Percentiles rank a stretch among this genome's conserved stretches.
Evolutionary conservation across 169 alveolate species (phyloP).

Genomic region (Plasmodium knowlesi): DNA sequence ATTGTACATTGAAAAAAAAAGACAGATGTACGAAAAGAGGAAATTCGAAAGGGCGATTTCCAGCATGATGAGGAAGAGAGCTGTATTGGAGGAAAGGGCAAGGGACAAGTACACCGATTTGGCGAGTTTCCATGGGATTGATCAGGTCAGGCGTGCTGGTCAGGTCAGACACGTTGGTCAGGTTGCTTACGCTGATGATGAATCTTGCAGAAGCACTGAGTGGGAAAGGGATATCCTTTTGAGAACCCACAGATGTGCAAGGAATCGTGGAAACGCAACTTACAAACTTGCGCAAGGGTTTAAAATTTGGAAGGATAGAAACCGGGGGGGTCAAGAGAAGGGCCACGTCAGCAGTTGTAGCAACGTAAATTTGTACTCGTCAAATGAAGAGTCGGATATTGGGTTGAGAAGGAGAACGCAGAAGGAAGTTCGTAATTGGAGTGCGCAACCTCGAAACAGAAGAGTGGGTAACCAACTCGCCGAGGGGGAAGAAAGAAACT

Average conservation of each 20-base stretch:
- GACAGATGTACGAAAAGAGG: conserved; percentile 2
- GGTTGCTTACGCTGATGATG: neutral
- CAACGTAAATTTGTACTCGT: neutral
- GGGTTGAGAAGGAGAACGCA: neutral
- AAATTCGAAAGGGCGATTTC: conserved; percentile 1
- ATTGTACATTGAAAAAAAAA: conserved; percentile 14
- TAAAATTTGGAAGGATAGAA: neutral
- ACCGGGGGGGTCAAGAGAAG: neutral
- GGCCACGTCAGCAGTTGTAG: neutral
- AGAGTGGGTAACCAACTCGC: neutral
- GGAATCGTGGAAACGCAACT: neutral
- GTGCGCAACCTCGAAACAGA: neutral
- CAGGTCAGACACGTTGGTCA: no score
- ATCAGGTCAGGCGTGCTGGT: no score
- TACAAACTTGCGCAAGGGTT: neutral
- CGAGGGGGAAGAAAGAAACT: neutral
- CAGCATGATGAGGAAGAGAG: neutral
- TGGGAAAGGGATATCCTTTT: neutral
- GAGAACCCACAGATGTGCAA: neutral
- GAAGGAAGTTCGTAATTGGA: neutral
- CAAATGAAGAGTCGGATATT: neutral
- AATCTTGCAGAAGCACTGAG: neutral
- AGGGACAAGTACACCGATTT: neutral
- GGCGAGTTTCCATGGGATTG: neutral
- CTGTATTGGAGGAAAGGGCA: neutral